Conservation (phyloP, 768 basidiomycete species). For the Hirschioporus abietinus region DNA sequence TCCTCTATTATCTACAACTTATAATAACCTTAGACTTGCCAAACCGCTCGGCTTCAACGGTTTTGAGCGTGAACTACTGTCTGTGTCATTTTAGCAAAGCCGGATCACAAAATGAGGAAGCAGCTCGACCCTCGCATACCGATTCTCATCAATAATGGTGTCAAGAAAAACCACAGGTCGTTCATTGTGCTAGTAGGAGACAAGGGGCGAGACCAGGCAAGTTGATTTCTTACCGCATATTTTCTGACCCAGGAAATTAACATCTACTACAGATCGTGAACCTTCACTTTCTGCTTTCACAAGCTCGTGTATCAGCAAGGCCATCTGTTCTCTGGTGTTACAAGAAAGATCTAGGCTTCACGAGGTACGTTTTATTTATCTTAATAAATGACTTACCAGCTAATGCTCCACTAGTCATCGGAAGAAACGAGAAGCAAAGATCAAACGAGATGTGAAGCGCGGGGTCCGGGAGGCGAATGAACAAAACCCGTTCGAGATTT, state of each 20-base stretch:
- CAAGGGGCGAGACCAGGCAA: conserved; percentile 83
- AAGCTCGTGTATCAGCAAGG: conserved; percentile 82
- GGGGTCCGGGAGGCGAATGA: conserved; percentile 93
- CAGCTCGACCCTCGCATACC: conserved; percentile 92
- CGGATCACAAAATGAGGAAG: conserved; percentile 54
- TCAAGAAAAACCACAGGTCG: conserved; percentile 86
- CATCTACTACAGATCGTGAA: conserved; percentile 67
- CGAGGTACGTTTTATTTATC: conserved; percentile 51
- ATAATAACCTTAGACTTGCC: too few relatives aligned
- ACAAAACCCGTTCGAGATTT: conserved; percentile 96
- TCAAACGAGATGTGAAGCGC: conserved; percentile 92
- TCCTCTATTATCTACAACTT: too few relatives aligned
- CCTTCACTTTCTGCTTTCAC: conserved; percentile 90
- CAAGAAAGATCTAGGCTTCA: conserved; percentile 97
- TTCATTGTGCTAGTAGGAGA: conserved; percentile 98
- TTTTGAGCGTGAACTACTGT: neutral
- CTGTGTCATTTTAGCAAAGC: neutral
- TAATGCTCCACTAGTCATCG: conserved; percentile 57
- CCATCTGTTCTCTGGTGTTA: conserved; percentile 98
- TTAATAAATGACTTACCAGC: conserved; percentile 4
- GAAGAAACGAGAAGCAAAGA: conserved; percentile 95
- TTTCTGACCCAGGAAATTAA: neutral
- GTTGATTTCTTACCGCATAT: conserved; percentile 16
- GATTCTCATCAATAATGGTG: conserved; percentile 88
- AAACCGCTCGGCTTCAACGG: too few relatives aligned